A percentile compares a stretch with the other conserved stretches of the same genome.
Evolutionary conservation across 2,329 filamentous ascomycete species (phyloP).

Genomic region (Diaporthe batatas): DNA sequence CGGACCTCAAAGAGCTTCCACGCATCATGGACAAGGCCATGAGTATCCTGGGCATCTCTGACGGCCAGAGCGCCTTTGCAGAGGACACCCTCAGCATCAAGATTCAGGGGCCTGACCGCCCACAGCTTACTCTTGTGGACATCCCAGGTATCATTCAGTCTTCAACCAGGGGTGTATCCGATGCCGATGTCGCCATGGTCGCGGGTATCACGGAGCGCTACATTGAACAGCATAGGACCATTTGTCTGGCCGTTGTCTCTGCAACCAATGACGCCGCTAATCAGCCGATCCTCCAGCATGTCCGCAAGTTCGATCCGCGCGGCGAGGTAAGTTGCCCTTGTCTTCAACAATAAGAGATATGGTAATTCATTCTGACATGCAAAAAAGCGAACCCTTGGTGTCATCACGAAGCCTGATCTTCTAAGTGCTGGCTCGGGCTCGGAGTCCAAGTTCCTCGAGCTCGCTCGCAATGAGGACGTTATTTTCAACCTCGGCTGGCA

Average conservation of each 20-base stretch:
- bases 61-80: not conserved
- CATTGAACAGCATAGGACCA: conserved; percentile 17
- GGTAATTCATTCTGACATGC: too few species aligned
- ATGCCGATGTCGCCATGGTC: conserved; percentile 6
- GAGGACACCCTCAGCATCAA: conserved; percentile 2
- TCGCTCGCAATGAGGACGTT: conserved; percentile 33
- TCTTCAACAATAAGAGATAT: too few species aligned
- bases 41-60: conserved; percentile 17
- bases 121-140: conserved; percentile 31
- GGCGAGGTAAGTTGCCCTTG: not conserved
- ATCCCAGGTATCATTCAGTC: conserved; percentile 36
- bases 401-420: conserved; percentile 30
- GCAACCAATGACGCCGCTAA: conserved; percentile 35
- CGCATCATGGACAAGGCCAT: conserved; percentile 15
- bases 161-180: not conserved
- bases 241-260: conserved; percentile 22
- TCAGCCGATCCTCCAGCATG: conserved; percentile 13
- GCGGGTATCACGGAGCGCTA: not conserved
- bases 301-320: conserved; percentile 28
- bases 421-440: not conserved
- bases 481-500: conserved; percentile 50
- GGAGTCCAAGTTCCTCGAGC: conserved; percentile 21
- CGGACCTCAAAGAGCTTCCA: conserved; percentile 3
- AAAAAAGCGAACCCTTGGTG: not conserved
- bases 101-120: conserved; percentile 30